Conservation (phyloP, 805 yeast species). For the Barnettozyma sucrosica region DNA sequence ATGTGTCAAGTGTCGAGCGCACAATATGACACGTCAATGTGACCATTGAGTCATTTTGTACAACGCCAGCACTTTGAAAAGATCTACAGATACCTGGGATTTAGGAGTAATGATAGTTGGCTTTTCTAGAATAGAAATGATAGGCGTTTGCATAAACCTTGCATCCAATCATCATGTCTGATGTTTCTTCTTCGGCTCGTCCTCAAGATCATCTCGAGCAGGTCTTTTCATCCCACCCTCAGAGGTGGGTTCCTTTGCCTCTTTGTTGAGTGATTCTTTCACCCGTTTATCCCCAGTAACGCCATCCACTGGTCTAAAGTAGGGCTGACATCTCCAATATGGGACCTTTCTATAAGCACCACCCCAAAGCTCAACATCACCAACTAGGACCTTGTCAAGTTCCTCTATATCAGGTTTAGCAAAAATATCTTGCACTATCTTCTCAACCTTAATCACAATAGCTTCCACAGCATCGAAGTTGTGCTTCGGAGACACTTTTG, state of each 20-base stretch:
- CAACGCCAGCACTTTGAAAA: too few relatives aligned
- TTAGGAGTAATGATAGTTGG: too few relatives aligned
- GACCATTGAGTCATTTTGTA: too few relatives aligned
- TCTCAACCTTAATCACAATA: constrained; percentile 62
- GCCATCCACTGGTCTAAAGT: constrained; percentile 86
- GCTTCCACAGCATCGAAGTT: constrained; percentile 45
- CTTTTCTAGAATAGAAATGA: too few relatives aligned
- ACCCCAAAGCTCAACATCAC: constrained; percentile 64
- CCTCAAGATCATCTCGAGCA: constrained; percentile 19
- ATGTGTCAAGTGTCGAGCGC: too few relatives aligned
- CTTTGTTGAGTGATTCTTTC: constrained; percentile 24
- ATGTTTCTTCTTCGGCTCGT: constrained; percentile 17
- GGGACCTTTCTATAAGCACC: constrained; percentile 79
- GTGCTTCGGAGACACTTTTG: constrained; percentile 41
- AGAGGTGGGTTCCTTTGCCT: not conserved
- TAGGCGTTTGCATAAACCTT: too few relatives aligned
- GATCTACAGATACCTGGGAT: too few relatives aligned
- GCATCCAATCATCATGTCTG: not conserved
- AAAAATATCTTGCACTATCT: constrained; percentile 52
- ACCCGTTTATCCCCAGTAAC: constrained; percentile 44
- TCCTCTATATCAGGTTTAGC: constrained; percentile 44
- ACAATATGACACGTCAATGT: too few relatives aligned
- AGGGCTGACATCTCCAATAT: constrained; percentile 95
- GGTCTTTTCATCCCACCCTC: constrained; percentile 18
- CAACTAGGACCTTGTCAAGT: constrained; percentile 49